phyloP scores from a whole-genome alignment of 2,329 filamentous ascomycete species.

The Alternaria gaisen region DNA sequence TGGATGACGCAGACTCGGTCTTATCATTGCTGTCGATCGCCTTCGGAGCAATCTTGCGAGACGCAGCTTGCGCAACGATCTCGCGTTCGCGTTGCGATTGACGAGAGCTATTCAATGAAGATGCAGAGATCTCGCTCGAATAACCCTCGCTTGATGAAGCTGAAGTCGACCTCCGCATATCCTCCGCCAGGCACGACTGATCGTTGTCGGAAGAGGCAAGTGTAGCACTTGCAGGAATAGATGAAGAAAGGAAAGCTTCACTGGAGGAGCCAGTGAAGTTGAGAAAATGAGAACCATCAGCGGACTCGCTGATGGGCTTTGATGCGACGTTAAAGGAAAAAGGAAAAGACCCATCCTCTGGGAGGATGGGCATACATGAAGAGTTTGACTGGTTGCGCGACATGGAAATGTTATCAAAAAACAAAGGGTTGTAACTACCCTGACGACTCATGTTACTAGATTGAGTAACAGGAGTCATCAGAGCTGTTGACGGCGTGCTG shows the following conservation, averaged over 20 bases:
- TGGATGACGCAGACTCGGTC: slow-evolving; percentile 44
- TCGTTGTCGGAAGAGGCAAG: slow-evolving; percentile 42
- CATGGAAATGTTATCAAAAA: slow-evolving; percentile 55
- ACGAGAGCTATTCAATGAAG: slow-evolving; percentile 56
- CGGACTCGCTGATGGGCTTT: slow-evolving; percentile 43
- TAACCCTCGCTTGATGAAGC: slow-evolving; percentile 41
- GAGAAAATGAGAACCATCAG: slow-evolving; percentile 46
- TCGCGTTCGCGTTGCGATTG: slow-evolving; percentile 60
- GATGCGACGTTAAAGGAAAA: slow-evolving; percentile 47
- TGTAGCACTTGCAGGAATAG: slow-evolving; percentile 46
- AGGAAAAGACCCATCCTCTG: slow-evolving; percentile 48
- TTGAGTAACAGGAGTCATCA: slow-evolving; percentile 51
- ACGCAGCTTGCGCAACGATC: slow-evolving; percentile 57
- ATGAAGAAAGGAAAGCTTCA: slow-evolving; percentile 46
- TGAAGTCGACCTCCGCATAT: slow-evolving; percentile 63
- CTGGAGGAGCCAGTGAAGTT: slow-evolving; percentile 48
- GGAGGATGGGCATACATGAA: slow-evolving; percentile 48
- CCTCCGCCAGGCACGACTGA: slow-evolving; percentile 51
- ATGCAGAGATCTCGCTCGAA: slow-evolving; percentile 56
- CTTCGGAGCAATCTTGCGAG: slow-evolving; percentile 61
- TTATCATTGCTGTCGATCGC: slow-evolving; percentile 39
- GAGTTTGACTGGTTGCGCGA: slow-evolving; percentile 55
- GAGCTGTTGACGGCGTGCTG: slow-evolving; percentile 48
- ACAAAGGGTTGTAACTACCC: slow-evolving; percentile 54
- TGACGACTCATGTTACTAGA: slow-evolving; percentile 58